Percentiles rank a stretch among this genome's conserved stretches.
These are phyloP conservation scores for Pestalotiopsis fici DNA, from an alignment of 2,329 filamentous ascomycete genomes.

Conservation along the genomic window DNA sequence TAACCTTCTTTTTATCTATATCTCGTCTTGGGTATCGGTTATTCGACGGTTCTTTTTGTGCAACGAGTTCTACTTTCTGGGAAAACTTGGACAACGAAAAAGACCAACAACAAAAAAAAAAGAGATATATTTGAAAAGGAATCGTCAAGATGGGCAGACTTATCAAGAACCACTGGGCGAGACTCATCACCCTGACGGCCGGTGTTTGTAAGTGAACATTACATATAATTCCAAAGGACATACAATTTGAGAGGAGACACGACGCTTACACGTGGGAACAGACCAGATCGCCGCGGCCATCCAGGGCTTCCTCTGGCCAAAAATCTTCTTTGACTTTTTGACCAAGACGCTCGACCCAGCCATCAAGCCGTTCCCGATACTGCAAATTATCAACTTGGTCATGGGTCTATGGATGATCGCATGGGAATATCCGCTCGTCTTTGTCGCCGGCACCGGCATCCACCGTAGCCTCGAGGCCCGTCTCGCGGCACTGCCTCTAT, in stretches of 20 bases:
- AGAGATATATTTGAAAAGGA: constrained; percentile 14
- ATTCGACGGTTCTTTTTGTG: constrained; percentile 16
- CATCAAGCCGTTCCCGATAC: constrained; percentile 82
- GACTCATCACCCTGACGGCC: constrained; percentile 87
- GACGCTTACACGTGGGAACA: constrained; percentile 34
- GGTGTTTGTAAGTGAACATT: constrained; percentile 49
- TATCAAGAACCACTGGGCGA: constrained; percentile 99
- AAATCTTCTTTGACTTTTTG: constrained; percentile 97
- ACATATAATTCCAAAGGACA: constrained; percentile 27
- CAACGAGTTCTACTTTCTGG: background rate
- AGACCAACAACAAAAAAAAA: constrained; percentile 19
- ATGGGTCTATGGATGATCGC: constrained; percentile 77
- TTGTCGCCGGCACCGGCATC: constrained; percentile 73
- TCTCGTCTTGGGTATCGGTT: constrained; percentile 17
- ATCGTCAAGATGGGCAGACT: constrained; percentile 79
- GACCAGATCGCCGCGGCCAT: constrained; percentile 85
- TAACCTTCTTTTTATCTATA: constrained; percentile 18
- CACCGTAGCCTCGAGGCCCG: constrained; percentile 89
- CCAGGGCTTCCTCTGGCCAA: constrained; percentile 95
- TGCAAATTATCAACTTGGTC: constrained; percentile 88
- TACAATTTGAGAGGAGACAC: background rate
- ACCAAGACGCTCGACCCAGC: constrained; percentile 86
- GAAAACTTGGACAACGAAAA: constrained; percentile 13
- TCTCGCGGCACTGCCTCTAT: constrained; percentile 79
- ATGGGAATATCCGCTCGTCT: constrained; percentile 87